Evolutionary conservation across 352 stramenopile genomes (phyloP).

Genomic region (Peronospora tabacina): DNA sequence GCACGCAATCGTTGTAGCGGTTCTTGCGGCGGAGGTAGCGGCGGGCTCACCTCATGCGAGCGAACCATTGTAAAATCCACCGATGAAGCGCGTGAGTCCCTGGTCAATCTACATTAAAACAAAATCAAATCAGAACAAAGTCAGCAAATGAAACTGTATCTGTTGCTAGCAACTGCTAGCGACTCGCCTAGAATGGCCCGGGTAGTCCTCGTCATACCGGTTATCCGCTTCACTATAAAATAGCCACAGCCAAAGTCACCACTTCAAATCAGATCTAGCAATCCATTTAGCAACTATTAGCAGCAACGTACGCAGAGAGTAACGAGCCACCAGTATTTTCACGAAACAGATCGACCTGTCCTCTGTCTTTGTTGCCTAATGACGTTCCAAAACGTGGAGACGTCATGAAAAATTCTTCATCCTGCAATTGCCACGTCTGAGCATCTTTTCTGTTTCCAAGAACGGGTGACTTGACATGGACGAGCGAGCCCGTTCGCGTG

Average conservation of each 20-base stretch:
- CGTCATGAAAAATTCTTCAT: conserved; percentile 55
- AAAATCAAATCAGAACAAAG: neutral
- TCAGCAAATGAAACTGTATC: conserved; percentile 3
- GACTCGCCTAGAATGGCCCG: conserved; percentile 24
- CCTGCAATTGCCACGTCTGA: conserved; percentile 61
- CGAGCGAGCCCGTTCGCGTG: conserved; percentile 17
- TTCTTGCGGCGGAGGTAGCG: conserved; percentile 56
- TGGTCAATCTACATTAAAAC: conserved; percentile 28
- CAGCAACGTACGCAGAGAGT: conserved; percentile 27
- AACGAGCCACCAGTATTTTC: conserved; percentile 24
- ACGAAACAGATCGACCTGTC: conserved; percentile 27
- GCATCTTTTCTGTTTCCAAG: conserved; percentile 51
- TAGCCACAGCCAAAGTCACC: conserved; percentile 4
- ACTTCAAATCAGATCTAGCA: conserved; percentile 11
- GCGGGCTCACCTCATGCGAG: conserved; percentile 45
- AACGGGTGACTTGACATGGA: conserved; percentile 53
- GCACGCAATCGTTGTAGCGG: conserved; percentile 60
- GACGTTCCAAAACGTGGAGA: conserved; percentile 45
- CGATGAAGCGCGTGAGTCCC: conserved; percentile 65
- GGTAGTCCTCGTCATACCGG: conserved; percentile 32
- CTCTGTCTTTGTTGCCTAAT: conserved; percentile 14
- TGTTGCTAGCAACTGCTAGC: neutral
- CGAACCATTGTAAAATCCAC: conserved; percentile 67
- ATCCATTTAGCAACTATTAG: neutral
- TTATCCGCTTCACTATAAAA: conserved; percentile 26